Evolutionary conservation across 73 alveolate genomes (phyloP), one percentile per base, ranked within the genome.

Genomic region (Uronychia setigera): DNA sequence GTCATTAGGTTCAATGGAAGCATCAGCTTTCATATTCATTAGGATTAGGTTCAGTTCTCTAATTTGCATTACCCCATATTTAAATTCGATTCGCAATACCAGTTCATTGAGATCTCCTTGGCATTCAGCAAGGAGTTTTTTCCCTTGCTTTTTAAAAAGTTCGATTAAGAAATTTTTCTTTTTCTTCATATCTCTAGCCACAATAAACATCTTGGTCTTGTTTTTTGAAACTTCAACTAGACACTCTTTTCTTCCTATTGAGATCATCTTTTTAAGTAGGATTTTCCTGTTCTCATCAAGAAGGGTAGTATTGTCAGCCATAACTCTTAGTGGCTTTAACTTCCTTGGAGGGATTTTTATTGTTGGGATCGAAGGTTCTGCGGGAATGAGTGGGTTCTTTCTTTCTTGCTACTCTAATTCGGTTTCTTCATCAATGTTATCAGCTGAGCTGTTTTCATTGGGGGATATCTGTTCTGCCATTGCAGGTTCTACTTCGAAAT

Each of bases 71-170:
- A 29, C 27, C 57, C 80, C 87, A 58, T 46, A 80, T 60, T 58
- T 33, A 46, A 80, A 19, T 13, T 27, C 32, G 26, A 80, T 1
- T 34, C 79, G 74, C 32, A 46, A 79, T 1, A 80, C 32, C 74
- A 80, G n/a, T 11, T 1, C 30, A 26, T 80, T 58, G 76, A 31
- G 58, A 57, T 80, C 76, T 11, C 74, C 28, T 1, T 80, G 31
- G 29, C 80, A 57, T 14, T 35, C 87, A 33, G 1, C 28, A 26
- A 80, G 34, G 19, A 80, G 80, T 28, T 80, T 80, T 31, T 80
- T 80, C 26, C 80, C 87, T 58, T 80, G 80, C 80, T 80, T 80
- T 33, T 80, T 76, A 27, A 76, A 32, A n/a, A 80, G n/a, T 5
- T 80, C 87, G 0, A 57, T 28, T 9, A 33, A n/a, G 31, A 57